These are phyloP conservation scores for Cucurbita maxima DNA, from an alignment of 306 rosid species.

Conservation along the genomic window DNA sequence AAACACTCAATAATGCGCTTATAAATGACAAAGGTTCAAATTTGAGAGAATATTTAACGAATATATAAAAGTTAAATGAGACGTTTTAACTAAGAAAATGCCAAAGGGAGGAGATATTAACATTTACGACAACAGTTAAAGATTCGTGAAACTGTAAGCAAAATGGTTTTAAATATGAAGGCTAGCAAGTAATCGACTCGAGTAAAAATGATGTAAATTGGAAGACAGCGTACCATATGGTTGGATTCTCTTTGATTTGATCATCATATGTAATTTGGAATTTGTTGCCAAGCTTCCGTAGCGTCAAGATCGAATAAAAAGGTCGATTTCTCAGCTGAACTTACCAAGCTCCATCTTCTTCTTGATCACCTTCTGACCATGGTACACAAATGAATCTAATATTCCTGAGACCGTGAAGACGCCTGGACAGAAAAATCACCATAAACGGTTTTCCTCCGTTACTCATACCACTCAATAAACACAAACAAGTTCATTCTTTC, in stretches of 20 bases:
- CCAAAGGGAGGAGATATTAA: neutral
- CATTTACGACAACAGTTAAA: neutral
- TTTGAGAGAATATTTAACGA: neutral
- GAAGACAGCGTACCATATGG: neutral
- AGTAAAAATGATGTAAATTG: neutral
- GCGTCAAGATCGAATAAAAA: conserved; percentile 4
- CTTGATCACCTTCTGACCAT: conserved; percentile 88
- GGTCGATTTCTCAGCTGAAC: conserved; percentile 36
- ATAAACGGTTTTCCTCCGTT: neutral
- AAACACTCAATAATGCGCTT: neutral
- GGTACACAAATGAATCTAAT: conserved; percentile 88
- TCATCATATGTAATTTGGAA: conserved; percentile 27
- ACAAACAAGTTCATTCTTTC: neutral
- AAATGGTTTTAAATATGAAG: conserved; percentile 5
- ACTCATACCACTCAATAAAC: neutral
- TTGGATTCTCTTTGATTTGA: conserved; percentile 12
- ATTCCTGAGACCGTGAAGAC: conserved; percentile 90
- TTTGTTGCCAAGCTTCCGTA: conserved; percentile 11
- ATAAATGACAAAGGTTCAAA: neutral
- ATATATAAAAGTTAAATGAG: no score
- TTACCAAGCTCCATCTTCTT: conserved; percentile 97
- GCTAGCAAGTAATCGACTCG: neutral
- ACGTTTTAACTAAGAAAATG: neutral
- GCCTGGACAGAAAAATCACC: conserved; percentile 35
- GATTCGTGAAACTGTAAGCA: neutral